phyloP scores from a whole-genome alignment of 2,329 filamentous ascomycete species.

The Phyllosticta citriasiana region DNA sequence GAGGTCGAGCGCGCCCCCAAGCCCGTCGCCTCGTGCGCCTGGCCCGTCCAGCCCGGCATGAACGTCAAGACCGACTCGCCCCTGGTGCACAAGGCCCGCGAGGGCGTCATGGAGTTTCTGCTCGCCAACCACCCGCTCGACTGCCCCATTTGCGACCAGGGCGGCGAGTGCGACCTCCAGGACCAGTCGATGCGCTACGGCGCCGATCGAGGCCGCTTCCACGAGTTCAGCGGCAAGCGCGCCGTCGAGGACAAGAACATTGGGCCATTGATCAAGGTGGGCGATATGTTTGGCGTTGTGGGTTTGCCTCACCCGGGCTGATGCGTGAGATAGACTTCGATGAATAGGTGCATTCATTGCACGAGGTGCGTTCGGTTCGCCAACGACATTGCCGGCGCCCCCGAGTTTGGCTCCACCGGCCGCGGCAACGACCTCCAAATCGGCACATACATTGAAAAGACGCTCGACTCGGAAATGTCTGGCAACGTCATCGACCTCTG shows the following conservation, averaged over 20 bases:
- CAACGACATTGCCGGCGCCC: constrained; percentile 92
- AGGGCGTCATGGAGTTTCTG: constrained; percentile 98
- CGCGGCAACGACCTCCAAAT: constrained; percentile 97
- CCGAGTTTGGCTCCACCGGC: constrained; percentile 87
- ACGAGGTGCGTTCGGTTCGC: constrained; percentile 95
- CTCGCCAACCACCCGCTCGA: constrained; percentile 93
- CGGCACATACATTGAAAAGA: constrained; percentile 91
- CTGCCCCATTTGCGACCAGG: constrained; percentile 96
- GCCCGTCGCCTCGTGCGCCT: constrained; percentile 95
- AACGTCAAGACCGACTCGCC: constrained; percentile 98
- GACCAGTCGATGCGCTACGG: constrained; percentile 99
- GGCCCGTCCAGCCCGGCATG: constrained; percentile 98
- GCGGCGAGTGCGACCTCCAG: constrained; percentile 97
- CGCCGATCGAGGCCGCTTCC: constrained; percentile 89
- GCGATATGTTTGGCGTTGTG: neutral
- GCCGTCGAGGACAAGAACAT: constrained; percentile 99
- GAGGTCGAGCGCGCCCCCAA: constrained; percentile 96
- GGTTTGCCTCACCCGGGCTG: constrained; percentile 14
- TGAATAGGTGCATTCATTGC: constrained; percentile 99
- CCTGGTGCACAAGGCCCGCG: constrained; percentile 90
- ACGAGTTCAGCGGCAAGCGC: constrained; percentile 91
- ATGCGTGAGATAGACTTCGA: constrained; percentile 58
- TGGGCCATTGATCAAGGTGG: constrained; percentile 78
- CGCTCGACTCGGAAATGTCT: constrained; percentile 87
- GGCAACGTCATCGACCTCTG: constrained; percentile 97